phyloP scores from a whole-genome alignment of 768 basidiomycete genomes.

The Russula sp. region DNA sequence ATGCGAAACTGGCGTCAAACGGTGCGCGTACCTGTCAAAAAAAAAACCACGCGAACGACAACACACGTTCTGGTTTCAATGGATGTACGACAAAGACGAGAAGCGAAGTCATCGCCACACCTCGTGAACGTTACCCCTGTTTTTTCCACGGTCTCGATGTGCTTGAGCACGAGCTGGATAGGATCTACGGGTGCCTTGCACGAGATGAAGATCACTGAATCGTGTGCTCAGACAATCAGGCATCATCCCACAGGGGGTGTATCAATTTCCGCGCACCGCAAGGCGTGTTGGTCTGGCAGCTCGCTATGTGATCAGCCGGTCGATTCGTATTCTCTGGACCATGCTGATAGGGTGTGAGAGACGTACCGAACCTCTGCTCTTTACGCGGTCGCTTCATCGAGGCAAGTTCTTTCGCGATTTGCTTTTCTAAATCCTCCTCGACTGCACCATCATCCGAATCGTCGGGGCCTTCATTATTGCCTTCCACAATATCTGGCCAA shows the following conservation, averaged over 20 bases:
- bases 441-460: constrained; percentile 30
- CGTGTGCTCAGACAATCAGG: not conserved
- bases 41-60: not conserved
- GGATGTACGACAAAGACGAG: not conserved
- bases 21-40: constrained; percentile 50
- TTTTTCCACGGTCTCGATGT: constrained; percentile 52
- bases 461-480: constrained; percentile 15
- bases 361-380: constrained; percentile 59
- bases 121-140: constrained; percentile 61
- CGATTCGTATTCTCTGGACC: not conserved
- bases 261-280: constrained; percentile 46
- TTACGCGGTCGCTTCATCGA: constrained; percentile 58
- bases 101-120: constrained; percentile 31
- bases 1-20: constrained; percentile 62
- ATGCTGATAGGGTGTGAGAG: not conserved
- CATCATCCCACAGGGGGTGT: constrained; percentile 1
- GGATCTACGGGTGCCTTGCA: constrained; percentile 75
- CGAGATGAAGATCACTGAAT: constrained; percentile 68
- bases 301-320: constrained; percentile 38
- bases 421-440: constrained; percentile 52
- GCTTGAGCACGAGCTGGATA: constrained; percentile 55
- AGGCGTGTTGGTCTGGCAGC: constrained; percentile 71
- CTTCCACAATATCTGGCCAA: constrained; percentile 43
- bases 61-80: not conserved
- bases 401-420: constrained; percentile 64